A percentile compares a stretch with the other conserved stretches of the same genome.
Evolutionary conservation across 345 rosid genomes (phyloP).

Genomic region (Citrus medica): DNA sequence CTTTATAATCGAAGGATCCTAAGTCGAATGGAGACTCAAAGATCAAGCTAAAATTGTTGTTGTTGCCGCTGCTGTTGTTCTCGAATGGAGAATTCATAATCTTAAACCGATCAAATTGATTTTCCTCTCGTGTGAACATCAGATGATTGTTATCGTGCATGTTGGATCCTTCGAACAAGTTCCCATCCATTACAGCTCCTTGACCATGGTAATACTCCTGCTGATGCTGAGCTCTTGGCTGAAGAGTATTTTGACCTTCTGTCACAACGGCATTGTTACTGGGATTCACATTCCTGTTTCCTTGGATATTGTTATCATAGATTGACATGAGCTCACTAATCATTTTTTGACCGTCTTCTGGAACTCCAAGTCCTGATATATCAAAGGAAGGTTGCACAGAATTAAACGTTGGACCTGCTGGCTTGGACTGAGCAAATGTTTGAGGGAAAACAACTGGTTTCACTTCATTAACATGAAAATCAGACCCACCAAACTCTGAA

Average conservation of each 20-base stretch:
- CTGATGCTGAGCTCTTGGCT: constrained; percentile 50
- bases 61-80: constrained; percentile 28
- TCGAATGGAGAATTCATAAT: constrained; percentile 42
- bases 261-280: constrained; percentile 21
- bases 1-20: constrained; percentile 63
- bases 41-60: constrained; percentile 46
- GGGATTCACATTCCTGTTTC: constrained; percentile 37
- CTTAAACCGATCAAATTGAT: constrained; percentile 48
- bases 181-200: constrained; percentile 46
- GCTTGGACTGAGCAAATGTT: constrained; percentile 49
- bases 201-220: constrained; percentile 49
- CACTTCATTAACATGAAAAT: constrained; percentile 67
- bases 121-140: constrained; percentile 43
- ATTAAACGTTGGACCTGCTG: constrained; percentile 28
- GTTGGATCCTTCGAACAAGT: constrained; percentile 56
- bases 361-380: constrained; percentile 70
- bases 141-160: constrained; percentile 43
- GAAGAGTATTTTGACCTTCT: constrained; percentile 42
- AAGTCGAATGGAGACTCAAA: constrained; percentile 65
- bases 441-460: constrained; percentile 70
- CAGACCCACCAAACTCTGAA: constrained; percentile 50
- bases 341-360: constrained; percentile 92
- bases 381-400: constrained; percentile 46
- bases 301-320: constrained; percentile 62
- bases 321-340: constrained; percentile 82